Evolutionary conservation across 805 yeast species (phyloP).

Genomic region (Nakazawaea ernobii): DNA sequence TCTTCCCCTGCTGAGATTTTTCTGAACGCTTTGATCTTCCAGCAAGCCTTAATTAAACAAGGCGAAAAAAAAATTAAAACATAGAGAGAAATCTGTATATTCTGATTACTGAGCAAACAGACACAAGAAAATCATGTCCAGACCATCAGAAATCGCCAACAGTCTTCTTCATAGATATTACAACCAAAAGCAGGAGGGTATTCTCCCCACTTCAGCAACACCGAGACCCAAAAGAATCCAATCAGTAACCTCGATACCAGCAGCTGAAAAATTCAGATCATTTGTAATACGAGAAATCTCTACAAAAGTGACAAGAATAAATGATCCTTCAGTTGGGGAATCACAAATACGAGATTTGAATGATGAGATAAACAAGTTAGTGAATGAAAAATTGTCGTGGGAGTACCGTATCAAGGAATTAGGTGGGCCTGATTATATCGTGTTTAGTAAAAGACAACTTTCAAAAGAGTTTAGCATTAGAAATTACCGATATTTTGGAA

Average conservation of each 20-base stretch:
- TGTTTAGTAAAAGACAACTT: constrained; percentile 13
- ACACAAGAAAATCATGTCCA: constrained; percentile 45
- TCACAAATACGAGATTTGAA: constrained; percentile 65
- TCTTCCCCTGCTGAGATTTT: too few relatives aligned
- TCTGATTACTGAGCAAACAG: too few relatives aligned
- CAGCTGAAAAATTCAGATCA: constrained; percentile 67
- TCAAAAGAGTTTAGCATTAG: constrained; percentile 25
- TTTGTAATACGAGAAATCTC: constrained; percentile 62
- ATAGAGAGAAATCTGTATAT: too few relatives aligned
- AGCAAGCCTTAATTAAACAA: too few relatives aligned
- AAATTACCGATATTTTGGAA: constrained; percentile 73
- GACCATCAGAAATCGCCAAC: constrained; percentile 73
- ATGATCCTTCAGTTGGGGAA: constrained; percentile 55
- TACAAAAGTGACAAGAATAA: constrained; percentile 51
- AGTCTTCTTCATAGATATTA: constrained; percentile 62
- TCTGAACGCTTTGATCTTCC: too few relatives aligned
- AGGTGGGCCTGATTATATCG: constrained; percentile 68
- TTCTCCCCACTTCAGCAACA: constrained; percentile 24
- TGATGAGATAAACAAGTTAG: constrained; percentile 62
- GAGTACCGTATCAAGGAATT: constrained; percentile 64
- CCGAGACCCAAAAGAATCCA: constrained; percentile 58
- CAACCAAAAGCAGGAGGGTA: constrained; percentile 47
- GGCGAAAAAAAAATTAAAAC: too few relatives aligned
- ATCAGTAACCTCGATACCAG: constrained; percentile 46
- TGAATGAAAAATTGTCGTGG: constrained; percentile 71